Conservation (phyloP, 495 filamentous ascomycete species). For the Trichoderma virens region DNA sequence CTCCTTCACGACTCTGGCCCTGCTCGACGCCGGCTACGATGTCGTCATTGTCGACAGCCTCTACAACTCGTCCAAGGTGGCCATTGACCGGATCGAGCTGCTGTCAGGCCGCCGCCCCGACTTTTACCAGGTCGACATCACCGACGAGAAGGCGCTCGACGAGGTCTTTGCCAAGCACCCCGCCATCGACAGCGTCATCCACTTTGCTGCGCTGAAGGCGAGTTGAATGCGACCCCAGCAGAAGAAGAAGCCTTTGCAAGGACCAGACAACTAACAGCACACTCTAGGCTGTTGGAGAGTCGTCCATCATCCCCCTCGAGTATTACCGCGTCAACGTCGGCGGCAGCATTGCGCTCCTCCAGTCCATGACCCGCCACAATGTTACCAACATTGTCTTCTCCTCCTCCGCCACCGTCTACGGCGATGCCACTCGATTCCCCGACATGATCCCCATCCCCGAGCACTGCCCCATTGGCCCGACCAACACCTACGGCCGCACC, state of each 20-base stretch:
- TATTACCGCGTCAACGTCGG: conserved; percentile 97
- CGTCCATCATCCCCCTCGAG: conserved; percentile 87
- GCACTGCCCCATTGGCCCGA: conserved; percentile 88
- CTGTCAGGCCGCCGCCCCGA: conserved; percentile 82
- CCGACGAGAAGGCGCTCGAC: conserved; percentile 73
- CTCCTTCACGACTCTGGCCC: conserved; percentile 88
- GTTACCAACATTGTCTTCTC: conserved; percentile 98
- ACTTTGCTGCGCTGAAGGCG: conserved; percentile 97
- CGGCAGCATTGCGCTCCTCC: conserved; percentile 81
- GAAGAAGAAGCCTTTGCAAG: neutral
- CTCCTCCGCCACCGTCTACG: conserved; percentile 92
- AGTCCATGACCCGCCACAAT: conserved; percentile 79
- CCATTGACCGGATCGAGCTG: conserved; percentile 84
- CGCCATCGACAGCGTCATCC: conserved; percentile 93
- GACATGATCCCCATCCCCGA: conserved; percentile 99
- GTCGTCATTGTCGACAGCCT: conserved; percentile 93
- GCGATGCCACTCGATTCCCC: conserved; percentile 89
- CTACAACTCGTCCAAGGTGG: conserved; percentile 89
- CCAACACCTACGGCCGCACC: conserved; percentile 94
- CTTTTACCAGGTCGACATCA: conserved; percentile 84
- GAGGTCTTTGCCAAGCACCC: conserved; percentile 83
- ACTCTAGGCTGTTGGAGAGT: conserved; percentile 85
- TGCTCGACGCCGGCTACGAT: conserved; percentile 89
- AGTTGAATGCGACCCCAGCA: conserved; percentile 19
- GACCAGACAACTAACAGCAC: neutral